phyloP scores from a whole-genome alignment of 202 grass and related monocot genomes.

The Schoenoplectus tabernaemontani region DNA sequence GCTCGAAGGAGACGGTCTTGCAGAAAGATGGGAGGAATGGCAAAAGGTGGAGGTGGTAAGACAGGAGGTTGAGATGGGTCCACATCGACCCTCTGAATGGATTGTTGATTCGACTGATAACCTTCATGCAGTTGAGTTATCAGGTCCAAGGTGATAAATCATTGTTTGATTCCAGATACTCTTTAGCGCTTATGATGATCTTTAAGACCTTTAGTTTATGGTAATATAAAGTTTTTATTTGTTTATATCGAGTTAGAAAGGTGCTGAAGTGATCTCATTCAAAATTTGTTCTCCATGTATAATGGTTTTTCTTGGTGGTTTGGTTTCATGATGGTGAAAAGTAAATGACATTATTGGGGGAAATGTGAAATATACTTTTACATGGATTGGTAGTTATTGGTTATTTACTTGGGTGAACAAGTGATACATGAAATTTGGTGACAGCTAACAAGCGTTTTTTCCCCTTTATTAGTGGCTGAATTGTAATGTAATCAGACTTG shows the following conservation, averaged over 20 bases:
- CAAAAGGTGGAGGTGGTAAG: slow-evolving; percentile 74
- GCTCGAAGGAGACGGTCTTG: slow-evolving; percentile 79
- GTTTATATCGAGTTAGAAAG: slow-evolving; percentile 36
- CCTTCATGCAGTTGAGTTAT: slow-evolving; percentile 61
- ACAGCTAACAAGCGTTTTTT: slow-evolving; percentile 23
- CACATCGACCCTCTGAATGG: slow-evolving; percentile 52
- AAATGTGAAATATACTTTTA: too few relatives aligned
- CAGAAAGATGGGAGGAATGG: slow-evolving; percentile 89
- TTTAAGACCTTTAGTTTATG: slow-evolving; percentile 27
- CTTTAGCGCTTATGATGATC: slow-evolving; percentile 28
- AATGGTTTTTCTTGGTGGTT: slow-evolving; percentile 20
- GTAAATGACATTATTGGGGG: slow-evolving; percentile 13
- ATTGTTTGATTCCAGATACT: background rate
- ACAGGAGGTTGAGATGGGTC: slow-evolving; percentile 58
- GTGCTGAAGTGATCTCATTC: background rate
- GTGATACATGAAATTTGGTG: slow-evolving; percentile 9
- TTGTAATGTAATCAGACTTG: slow-evolving; percentile 14
- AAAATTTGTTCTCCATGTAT: slow-evolving; percentile 13
- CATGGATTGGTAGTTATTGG: slow-evolving; percentile 19
- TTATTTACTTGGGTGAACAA: background rate
- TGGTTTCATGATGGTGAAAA: slow-evolving; percentile 8
- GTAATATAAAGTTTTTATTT: slow-evolving; percentile 31
- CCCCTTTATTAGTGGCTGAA: background rate
- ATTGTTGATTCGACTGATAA: slow-evolving; percentile 68
- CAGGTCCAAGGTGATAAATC: slow-evolving; percentile 58